Conservation (phyloP, 306 rosid species). For the Gastrolobium bilobum region DNA sequence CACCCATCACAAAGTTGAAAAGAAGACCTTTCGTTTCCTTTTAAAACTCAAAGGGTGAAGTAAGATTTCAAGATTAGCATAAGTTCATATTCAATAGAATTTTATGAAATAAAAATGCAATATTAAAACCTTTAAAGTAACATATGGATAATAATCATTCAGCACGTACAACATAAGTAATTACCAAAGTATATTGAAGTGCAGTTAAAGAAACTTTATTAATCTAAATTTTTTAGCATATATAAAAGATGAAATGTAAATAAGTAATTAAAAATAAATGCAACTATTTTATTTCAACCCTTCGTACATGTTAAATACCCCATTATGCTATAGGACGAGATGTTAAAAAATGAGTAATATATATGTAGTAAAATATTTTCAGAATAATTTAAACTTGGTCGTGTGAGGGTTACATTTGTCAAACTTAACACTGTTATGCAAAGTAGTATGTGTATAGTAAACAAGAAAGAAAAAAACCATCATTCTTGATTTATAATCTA, state of each 20-base stretch:
- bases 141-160: neutral
- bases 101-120: neutral
- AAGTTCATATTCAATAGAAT: neutral
- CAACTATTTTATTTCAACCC: neutral
- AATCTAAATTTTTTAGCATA: neutral
- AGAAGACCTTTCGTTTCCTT: constrained; percentile 43
- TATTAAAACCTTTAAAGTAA: constrained; percentile 7
- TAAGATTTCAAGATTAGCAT: constrained; percentile 30
- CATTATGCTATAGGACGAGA: neutral
- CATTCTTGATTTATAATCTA: constrained; percentile 9
- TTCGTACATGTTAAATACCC: constrained; percentile 8
- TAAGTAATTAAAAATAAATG: neutral
- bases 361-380: too few relatives aligned
- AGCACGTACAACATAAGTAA: constrained; percentile 8
- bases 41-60: constrained; percentile 27
- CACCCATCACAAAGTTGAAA: constrained; percentile 28
- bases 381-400: constrained; percentile 9
- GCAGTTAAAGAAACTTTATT: neutral
- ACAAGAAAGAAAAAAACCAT: neutral
- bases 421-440: constrained; percentile 10
- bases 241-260: neutral
- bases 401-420: constrained; percentile 30
- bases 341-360: neutral
- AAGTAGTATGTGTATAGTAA: neutral
- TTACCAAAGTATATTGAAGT: neutral